Evolutionary conservation across 2,329 filamentous ascomycete species (phyloP).

Genomic region (Xylaria arbuscula): DNA sequence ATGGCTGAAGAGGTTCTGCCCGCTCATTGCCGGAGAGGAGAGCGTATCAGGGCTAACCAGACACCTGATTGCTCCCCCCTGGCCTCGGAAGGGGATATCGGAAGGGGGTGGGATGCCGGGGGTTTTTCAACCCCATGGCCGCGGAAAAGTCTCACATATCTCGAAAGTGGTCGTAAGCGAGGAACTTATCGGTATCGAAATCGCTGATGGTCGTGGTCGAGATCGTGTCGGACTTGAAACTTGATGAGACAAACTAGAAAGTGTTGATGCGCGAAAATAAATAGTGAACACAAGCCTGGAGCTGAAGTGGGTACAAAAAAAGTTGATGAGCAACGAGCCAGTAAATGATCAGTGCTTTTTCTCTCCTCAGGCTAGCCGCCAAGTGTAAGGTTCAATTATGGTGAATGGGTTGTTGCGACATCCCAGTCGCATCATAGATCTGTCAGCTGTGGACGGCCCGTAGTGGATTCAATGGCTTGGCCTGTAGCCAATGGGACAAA

Average conservation of each 20-base stretch:
- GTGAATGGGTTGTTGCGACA: slow-evolving; percentile 21
- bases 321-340: slow-evolving; percentile 23
- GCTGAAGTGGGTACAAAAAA: slow-evolving; percentile 31
- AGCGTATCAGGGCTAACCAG: slow-evolving; percentile 64
- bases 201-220: slow-evolving; percentile 36
- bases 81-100: slow-evolving; percentile 60
- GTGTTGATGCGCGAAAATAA: slow-evolving; percentile 41
- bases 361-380: slow-evolving; percentile 7
- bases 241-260: not conserved
- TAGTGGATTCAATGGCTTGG: not conserved
- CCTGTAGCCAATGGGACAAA: slow-evolving; percentile 46
- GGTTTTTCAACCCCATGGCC: slow-evolving; percentile 51
- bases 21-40: slow-evolving; percentile 72
- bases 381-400: slow-evolving; percentile 37
- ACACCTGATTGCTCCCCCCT: slow-evolving; percentile 69
- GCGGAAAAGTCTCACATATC: slow-evolving; percentile 56
- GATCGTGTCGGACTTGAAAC: slow-evolving; percentile 41
- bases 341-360: slow-evolving; percentile 30
- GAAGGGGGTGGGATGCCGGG: slow-evolving; percentile 45
- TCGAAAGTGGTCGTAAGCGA: slow-evolving; percentile 48
- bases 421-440: not conserved
- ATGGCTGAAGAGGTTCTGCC: slow-evolving; percentile 72
- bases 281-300: slow-evolving; percentile 22
- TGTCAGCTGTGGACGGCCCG: slow-evolving; percentile 28
- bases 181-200: slow-evolving; percentile 6